A percentile compares a stretch with the other conserved stretches of the same genome.
phyloP scores from a whole-genome alignment of 2,329 filamentous ascomycete genomes.

The Aspergillus pseudotamarii region DNA sequence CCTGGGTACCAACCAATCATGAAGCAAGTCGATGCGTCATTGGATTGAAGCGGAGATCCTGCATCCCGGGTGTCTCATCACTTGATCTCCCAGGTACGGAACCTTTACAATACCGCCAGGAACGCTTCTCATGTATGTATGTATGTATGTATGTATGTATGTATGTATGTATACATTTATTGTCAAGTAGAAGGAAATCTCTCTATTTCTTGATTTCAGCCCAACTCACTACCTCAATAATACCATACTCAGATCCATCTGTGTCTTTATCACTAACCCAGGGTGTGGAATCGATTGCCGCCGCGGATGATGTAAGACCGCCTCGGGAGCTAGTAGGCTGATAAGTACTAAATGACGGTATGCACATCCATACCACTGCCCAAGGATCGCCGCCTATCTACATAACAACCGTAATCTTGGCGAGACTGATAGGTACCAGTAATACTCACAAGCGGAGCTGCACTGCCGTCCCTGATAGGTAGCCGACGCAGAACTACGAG shows the following conservation, averaged over 20 bases:
- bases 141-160: background rate
- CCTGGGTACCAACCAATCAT: constrained; percentile 23
- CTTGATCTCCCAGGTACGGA: constrained; percentile 11
- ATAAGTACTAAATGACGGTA: background rate
- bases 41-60: constrained; percentile 15
- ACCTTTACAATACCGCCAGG: background rate
- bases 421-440: background rate
- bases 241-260: no score
- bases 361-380: background rate
- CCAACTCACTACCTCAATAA: no score
- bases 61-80: constrained; percentile 21
- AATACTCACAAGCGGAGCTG: background rate
- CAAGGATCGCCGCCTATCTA: background rate
- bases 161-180: background rate
- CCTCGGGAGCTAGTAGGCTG: background rate
- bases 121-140: background rate
- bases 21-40: constrained; percentile 25
- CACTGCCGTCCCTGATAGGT: background rate
- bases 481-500: background rate
- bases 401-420: background rate
- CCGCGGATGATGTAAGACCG: constrained; percentile 18
- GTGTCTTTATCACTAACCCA: no score
- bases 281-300: background rate
- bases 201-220: no score
- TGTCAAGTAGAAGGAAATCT: no score